Base-by-base conservation (phyloP, 495 filamentous ascomycete genomes). In the Glonium stellatum region DNA sequence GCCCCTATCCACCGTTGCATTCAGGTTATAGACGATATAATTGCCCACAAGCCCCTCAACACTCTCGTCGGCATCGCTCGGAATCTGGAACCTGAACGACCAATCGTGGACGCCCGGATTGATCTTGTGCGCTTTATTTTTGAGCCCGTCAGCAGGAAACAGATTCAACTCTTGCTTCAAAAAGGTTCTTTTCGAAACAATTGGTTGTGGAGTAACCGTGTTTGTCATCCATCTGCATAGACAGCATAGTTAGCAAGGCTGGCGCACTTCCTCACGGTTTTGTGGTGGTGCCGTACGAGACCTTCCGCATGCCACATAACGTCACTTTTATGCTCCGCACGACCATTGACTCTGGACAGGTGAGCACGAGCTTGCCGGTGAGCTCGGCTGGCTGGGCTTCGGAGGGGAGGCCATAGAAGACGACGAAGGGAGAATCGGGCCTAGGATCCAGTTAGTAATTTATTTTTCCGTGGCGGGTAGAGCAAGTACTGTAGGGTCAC, bases 71-170 rank as follows among this genome's bases (percentile, higher is more conserved):
- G 84, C 83, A 55, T 83, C 78, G 25, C 90, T 89, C 15, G 88
- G 82, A 13, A 97, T 75, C 52, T 86, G 75, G 59, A 90, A 74
- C 64, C 93, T 84, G 72, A 97, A 97, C 0, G 87, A 87, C 75
- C 87, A 97, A 71, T 96, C 92, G 71, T 97, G 92, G 68, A 92
- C 90, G 51, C 88, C 90, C 4, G 87, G 79, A 5, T 79, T 77
- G 34, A 96, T 73, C 9, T 81, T 81, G 64, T 85, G 82, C 34
- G 85, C 19, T 71, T 69, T 51, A 72, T 73, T 49, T 76, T 80
- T 62, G 50, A 57, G 46, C 46, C 68, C 57, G 37, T 66, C 67
- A 27, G 54, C 39, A 50, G 64, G 64, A 37, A 65, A 69, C 41
- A 74, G 53, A 39, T 55, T 65, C 25, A 62, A 54, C 52, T 67